Conservation (phyloP, 1,284 basidiomycete species). For the Leccinum fuscescens region DNA sequence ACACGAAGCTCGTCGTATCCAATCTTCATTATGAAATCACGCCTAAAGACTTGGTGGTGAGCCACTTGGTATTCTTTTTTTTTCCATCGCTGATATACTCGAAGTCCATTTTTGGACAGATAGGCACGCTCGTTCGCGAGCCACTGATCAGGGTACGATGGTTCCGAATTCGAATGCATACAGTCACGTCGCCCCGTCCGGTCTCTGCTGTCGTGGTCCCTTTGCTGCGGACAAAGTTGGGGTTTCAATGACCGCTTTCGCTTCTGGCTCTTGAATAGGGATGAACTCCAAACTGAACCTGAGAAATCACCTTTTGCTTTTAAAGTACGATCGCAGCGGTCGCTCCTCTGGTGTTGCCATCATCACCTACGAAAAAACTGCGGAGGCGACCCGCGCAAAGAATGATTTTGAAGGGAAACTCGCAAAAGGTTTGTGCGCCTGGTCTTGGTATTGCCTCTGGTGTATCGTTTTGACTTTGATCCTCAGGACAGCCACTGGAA, state of each 20-base stretch:
- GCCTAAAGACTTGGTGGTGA: conserved; percentile 82
- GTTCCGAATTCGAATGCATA: conserved; percentile 61
- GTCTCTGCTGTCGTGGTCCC: conserved; percentile 33
- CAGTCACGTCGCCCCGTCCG: conserved; percentile 33
- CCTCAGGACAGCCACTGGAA: conserved; percentile 76
- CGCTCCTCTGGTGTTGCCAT: conserved; percentile 86
- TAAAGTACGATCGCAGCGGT: conserved; percentile 93
- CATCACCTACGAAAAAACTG: conserved; percentile 76
- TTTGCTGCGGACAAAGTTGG: conserved; percentile 25
- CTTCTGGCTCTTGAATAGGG: conserved; percentile 36
- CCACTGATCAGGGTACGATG: conserved; percentile 93
- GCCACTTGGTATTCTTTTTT: conserved; percentile 24
- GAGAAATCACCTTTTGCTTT: conserved; percentile 36
- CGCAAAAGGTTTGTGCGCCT: conserved; percentile 71
- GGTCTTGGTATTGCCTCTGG: neutral
- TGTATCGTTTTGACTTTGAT: neutral
- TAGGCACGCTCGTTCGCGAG: conserved; percentile 89
- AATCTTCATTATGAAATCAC: conserved; percentile 95
- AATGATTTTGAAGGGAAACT: conserved; percentile 86
- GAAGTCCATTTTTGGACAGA: conserved; percentile 88
- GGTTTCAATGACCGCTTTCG: conserved; percentile 42
- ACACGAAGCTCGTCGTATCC: conserved; percentile 75
- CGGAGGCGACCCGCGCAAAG: conserved; percentile 82
- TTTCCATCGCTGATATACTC: conserved; percentile 3
- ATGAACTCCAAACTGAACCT: conserved; percentile 35